Base-by-base conservation (phyloP, 768 basidiomycete genomes). In the Dentipellis fragilis region DNA sequence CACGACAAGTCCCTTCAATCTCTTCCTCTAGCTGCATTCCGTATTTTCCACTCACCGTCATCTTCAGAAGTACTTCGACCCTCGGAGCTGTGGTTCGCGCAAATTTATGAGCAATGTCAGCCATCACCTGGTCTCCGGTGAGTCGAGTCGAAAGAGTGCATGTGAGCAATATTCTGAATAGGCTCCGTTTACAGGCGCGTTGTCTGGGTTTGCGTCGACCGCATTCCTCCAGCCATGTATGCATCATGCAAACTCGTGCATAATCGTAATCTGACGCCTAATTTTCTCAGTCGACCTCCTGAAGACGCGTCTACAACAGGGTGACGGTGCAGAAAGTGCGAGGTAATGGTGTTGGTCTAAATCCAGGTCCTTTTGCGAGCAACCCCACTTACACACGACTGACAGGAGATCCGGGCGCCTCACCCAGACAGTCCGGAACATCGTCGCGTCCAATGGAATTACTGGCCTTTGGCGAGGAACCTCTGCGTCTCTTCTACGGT, bases 301-400 rank as follows among this genome's bases (percentile, higher is more conserved):
- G 61, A 96, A 96, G 71, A 95, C 93, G n/a, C 79, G 93, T 49
- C 65, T 93, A 61, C 93, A 94, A 67, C 91, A 93, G 69, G 82
- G 83, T 53, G 85, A 88, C 68, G 77, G 77, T 6, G 63, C 68
- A 29, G 29, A 63, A 39, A 14, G 48, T 40, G 40, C n/a, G 49
- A 29, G 36, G 22, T 34, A 35, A 48, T 16, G 51, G 12, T 11
- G 22, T 39, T 16, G 45, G 46, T 17, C 17, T 19, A 12, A 16
- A 46, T 11, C 23, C 36, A 10, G 22, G 21, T 34, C 54, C n/a
- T 19, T 48, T 38, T 50, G 23, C 48, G 56, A 49, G 55, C 22
- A 38, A 57, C 40, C 55, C 51, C 35, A 2, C 10, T 39, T 54
- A 36, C 14, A 40, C 22, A 17, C 12, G 22, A 49, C 59, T 22